Conservation (phyloP, 108 stramenopile species). For the Chaetoceros tenuissimus region DNA sequence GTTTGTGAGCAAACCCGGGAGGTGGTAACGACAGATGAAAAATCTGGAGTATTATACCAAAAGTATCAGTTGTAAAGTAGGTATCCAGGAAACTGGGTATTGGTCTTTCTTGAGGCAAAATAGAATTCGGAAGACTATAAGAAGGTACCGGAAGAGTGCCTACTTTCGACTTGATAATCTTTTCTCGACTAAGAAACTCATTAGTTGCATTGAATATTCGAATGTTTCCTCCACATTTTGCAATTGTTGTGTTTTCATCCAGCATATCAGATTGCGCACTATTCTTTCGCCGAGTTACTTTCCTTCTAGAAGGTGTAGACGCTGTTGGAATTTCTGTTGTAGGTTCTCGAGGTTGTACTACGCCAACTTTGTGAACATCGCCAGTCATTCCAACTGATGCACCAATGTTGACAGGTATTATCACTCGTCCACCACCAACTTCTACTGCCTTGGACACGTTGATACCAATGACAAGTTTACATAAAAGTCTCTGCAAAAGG, state of each 20-base stretch:
- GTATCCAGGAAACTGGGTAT: slow-evolving; percentile 21
- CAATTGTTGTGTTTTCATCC: neutral
- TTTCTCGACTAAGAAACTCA: slow-evolving; percentile 28
- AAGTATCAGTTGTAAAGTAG: slow-evolving; percentile 22
- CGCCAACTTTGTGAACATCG: slow-evolving; percentile 68
- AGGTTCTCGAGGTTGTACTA: slow-evolving; percentile 62
- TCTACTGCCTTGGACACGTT: neutral
- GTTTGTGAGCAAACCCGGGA: slow-evolving; percentile 35
- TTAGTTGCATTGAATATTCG: slow-evolving; percentile 30
- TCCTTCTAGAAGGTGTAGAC: neutral
- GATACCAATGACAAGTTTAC: slow-evolving; percentile 15
- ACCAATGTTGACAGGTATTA: neutral
- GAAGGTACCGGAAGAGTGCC: slow-evolving; percentile 17
- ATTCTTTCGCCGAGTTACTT: slow-evolving; percentile 11
- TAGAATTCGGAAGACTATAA: slow-evolving; percentile 20
- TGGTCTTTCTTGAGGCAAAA: slow-evolving; percentile 27
- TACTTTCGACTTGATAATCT: slow-evolving; percentile 16
- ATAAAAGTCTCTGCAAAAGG: slow-evolving; percentile 31
- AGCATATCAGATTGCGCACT: slow-evolving; percentile 27
- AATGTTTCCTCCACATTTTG: slow-evolving; percentile 21
- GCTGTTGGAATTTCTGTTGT: slow-evolving; percentile 2
- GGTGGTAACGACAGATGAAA: slow-evolving; percentile 67
- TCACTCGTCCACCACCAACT: neutral
- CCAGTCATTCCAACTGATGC: slow-evolving; percentile 46
- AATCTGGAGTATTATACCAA: slow-evolving; percentile 36